Base-by-base conservation (phyloP, 1,284 basidiomycete genomes). In the Volvariella surrecta region DNA sequence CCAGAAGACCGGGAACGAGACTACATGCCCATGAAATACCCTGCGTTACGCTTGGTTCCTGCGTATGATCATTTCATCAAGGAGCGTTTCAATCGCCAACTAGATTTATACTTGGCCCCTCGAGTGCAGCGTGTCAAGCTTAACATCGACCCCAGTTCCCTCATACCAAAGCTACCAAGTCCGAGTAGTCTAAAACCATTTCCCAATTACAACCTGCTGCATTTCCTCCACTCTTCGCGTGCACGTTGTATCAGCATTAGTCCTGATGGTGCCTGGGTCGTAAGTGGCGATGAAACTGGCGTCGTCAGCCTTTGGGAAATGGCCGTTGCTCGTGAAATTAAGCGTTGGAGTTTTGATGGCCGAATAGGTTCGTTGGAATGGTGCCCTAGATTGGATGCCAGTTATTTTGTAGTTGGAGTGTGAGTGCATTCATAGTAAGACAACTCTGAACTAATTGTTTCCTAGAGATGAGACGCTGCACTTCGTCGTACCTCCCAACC, bases 61-160 rank as follows among this genome's bases (percentile, higher is more conserved):
- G 94, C 84, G 2, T 98, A 96, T 66, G 76, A 86, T 54, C 78
- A 82, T 51, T 92, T 98, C 60, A 89, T 99, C 50, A 89, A 95
- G 61, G 88, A 99, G 56, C 79, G 93, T 41, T 98, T 99, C 66
- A 83, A 82, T 56, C 83, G 96, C 20, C 94, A 96, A 62, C 76
- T 99, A 30, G 96, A 99, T 64, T 72, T 99, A 32, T 99, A 99
- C 63, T 79, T 99, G 39, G 96, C 96, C 4, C 96, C 96, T 31
- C 79, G 96, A 41, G 82, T 97, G 53, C 86, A 93, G 52, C 71
- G 85, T 47, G 81, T 76, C 51, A 92, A 89, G 62, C 77, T 97
- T 39, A 89, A 89, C 57, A 89, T 94, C 47, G 89, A 96, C 58
- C 92, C 96, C 0, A 82, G 87, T 52, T 86, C 83, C 46, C 73